Base-by-base conservation (phyloP, 139 green algal genomes). In the Monoraphidium neglectum region DNA sequence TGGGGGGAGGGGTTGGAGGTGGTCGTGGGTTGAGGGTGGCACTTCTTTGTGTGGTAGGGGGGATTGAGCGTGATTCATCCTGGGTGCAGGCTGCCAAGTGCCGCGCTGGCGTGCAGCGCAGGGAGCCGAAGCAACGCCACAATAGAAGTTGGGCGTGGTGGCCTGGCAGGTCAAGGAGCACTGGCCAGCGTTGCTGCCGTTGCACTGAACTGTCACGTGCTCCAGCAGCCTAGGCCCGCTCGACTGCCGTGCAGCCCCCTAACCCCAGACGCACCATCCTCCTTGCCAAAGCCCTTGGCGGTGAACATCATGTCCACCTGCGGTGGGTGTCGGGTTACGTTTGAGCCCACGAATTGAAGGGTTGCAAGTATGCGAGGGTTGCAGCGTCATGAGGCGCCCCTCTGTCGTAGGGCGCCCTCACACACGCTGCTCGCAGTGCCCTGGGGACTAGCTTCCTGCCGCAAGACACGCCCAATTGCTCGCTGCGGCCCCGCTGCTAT, bases 221-320 rank as follows among this genome's bases (percentile, higher is more conserved):
- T 28, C 18, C 51, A 60, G 51, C 21, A 60, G 51, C 18, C 51
- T 60, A 21, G 21, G 18, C 18, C 18, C 18, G 51, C 21, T 60
- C 51, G 21, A 28, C 51, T 21, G 18, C 51, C 51, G 18, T 18
- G 18, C 51, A 18, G 18, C 51, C 21, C 51, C 21, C 18, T 18
- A 18, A 28, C 21, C 21, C 51, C 18, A 60, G 18, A 60, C 73
- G 76, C 56, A 57, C 72, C 74, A 30, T 79, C 72, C 32, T 80
- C 65, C 73, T 84, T 79, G 56, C 82, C 82, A 53, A 87, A 87
- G 82, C 79, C 69, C 43, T 65, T 54, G 18, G 82, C 82, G 33
- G 82, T 87, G 64, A 84, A 79, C 67, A 87, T 79, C 68, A 87
- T 82, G 62, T 87, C 82, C 56, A 79, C 74, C n/a, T n/a, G n/a